Evolutionary conservation across 108 stramenopile genomes (phyloP), one percentile per base, ranked within the genome.

Genomic region (Licmophora abbreviata): DNA sequence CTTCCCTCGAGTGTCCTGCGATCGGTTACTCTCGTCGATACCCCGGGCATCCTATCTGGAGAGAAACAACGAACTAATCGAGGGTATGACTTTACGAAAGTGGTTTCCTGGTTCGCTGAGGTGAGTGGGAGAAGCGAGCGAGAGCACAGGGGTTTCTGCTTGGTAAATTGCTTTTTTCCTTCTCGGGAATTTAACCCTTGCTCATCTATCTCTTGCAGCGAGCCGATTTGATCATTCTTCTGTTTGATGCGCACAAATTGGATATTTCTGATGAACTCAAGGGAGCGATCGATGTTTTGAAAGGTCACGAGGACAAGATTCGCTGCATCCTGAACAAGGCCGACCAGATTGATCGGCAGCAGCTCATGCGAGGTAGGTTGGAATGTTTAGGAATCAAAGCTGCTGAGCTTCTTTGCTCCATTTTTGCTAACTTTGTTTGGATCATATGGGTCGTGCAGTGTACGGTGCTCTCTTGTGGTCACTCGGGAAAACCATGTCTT

Each of bases 301-400:
- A 89, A 68, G 94, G 94, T 14, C 94, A 98, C 64, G 95, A 99
- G 52, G 98, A 99, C 61, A 99, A 99, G 66, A 88, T 97, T 30
- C 81, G 99, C n/a, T 92, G 96, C 66, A 90, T 99, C 31, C 87
- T 99, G 46, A 99, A 99, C 73, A 99, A 99, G 72, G 96, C 99
- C 6, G 99, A 99, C 74, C 84, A 92, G 51, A 95, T 99, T 46
- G 88, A 94, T 56, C 71, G 85, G 5, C 97, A 99, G 62, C 93
- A 97, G 66, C 92, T 99, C 17, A 97, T 99, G 96, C 64, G 98
- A 41, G 43, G 79, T 31, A 50, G 20, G 49, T 50, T 50, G 26
- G n/a, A n/a, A n/a, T n/a, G n/a, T n/a, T n/a, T n/a, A n/a, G n/a
- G n/a, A n/a, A n/a, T n/a, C n/a, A n/a, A n/a, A n/a, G n/a, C n/a